Percentiles rank a stretch among this genome's conserved stretches.
Evolutionary conservation across 2,329 filamentous ascomycete genomes (phyloP).

Genomic region (Alternaria panax): DNA sequence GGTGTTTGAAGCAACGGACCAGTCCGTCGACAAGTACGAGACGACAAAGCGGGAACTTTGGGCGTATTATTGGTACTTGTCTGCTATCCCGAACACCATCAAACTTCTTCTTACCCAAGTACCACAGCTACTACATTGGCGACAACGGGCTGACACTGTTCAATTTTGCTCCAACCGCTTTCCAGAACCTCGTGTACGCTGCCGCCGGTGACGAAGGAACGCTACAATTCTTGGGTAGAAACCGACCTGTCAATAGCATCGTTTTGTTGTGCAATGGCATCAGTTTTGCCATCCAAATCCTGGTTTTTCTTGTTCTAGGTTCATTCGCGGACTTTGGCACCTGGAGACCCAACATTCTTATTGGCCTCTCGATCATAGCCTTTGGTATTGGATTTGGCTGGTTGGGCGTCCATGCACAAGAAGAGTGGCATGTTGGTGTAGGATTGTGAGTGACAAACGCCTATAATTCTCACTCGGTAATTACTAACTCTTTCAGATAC

Average conservation of each 20-base stretch:
- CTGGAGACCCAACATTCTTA: constrained; percentile 66
- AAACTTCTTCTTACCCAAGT: too few relatives aligned
- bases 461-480: too few relatives aligned
- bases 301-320: constrained; percentile 62
- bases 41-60: constrained; percentile 64
- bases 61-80: constrained; percentile 59
- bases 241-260: constrained; percentile 50
- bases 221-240: constrained; percentile 63
- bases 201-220: constrained; percentile 63
- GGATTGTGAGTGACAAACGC: too few relatives aligned
- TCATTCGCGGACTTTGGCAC: constrained; percentile 69
- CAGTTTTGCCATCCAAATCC: constrained; percentile 71
- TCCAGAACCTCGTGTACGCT: constrained; percentile 69
- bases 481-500: too few relatives aligned
- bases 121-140: constrained; percentile 67
- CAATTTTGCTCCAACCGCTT: constrained; percentile 59
- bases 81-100: too few relatives aligned
- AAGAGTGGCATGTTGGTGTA: constrained; percentile 66
- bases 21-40: constrained; percentile 61
- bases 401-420: constrained; percentile 68
- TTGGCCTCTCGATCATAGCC: constrained; percentile 58
- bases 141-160: constrained; percentile 68
- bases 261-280: constrained; percentile 72
- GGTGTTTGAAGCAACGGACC: too few relatives aligned
- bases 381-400: constrained; percentile 71